These are phyloP conservation scores for Mycena galericulata DNA, from an alignment of 768 basidiomycete species.

Conservation along the genomic window DNA sequence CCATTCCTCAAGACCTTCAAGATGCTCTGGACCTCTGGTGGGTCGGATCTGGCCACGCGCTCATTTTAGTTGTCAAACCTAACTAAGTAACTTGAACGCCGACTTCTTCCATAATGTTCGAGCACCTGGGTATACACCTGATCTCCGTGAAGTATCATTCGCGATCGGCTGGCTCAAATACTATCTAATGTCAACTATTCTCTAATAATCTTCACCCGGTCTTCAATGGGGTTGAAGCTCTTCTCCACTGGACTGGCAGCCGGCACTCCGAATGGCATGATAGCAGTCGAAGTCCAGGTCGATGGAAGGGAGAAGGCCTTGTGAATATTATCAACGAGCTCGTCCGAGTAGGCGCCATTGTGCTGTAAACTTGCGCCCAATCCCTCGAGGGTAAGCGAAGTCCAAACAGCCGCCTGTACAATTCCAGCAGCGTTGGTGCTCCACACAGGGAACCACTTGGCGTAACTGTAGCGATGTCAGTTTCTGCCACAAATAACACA, in stretches of 20 bases:
- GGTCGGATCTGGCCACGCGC: too few species aligned
- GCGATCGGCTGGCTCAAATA: too few species aligned
- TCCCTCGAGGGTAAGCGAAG: slow-evolving; percentile 15
- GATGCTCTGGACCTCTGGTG: too few species aligned
- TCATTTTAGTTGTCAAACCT: too few species aligned
- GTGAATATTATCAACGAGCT: slow-evolving; percentile 10
- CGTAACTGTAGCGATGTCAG: not conserved
- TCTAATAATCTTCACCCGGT: slow-evolving; percentile 18
- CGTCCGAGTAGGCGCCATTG: slow-evolving; percentile 10
- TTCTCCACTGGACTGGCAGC: slow-evolving; percentile 14
- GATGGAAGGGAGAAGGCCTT: slow-evolving; percentile 17
- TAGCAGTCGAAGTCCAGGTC: slow-evolving; percentile 23
- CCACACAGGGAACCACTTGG: slow-evolving; percentile 12
- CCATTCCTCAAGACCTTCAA: too few species aligned
- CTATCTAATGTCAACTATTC: too few species aligned
- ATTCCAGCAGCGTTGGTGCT: slow-evolving; percentile 1
- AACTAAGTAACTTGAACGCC: too few species aligned
- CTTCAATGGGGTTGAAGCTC: slow-evolving; percentile 12
- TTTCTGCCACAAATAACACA: too few species aligned
- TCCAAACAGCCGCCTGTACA: slow-evolving; percentile 18
- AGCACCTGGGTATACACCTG: too few species aligned
- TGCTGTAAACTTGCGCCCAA: slow-evolving; percentile 24
- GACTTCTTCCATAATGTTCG: too few species aligned
- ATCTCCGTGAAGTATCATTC: too few species aligned
- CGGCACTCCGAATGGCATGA: slow-evolving; percentile 26